A percentile compares a stretch with the other conserved stretches of the same genome.
phyloP scores from a whole-genome alignment of 768 basidiomycete genomes.

The Porpolomopsis calyptriformis region DNA sequence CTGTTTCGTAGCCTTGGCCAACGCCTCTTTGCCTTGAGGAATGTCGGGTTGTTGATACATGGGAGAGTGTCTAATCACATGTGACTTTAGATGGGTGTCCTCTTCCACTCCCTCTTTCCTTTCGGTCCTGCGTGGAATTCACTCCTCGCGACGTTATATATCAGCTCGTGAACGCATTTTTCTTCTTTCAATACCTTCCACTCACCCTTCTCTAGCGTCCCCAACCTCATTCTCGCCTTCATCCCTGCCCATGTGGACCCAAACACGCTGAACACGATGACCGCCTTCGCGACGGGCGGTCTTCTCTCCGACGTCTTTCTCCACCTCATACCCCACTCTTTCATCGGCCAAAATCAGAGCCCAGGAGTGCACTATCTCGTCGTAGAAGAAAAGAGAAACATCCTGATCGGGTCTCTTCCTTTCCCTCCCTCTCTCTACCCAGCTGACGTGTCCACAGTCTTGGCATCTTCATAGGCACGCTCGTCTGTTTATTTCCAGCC shows the following conservation, averaged over 20 bases:
- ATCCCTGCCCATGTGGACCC: conserved; percentile 82
- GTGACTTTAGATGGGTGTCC: conserved; percentile 27
- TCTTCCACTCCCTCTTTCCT: too few species aligned
- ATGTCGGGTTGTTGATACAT: conserved; percentile 32
- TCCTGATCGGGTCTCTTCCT: conserved; percentile 62
- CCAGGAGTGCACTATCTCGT: conserved; percentile 65
- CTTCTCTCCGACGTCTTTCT: conserved; percentile 88
- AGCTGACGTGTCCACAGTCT: conserved; percentile 32
- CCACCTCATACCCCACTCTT: conserved; percentile 84
- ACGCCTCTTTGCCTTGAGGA: conserved; percentile 48
- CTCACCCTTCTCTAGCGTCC: conserved; percentile 43
- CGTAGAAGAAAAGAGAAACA: conserved; percentile 87
- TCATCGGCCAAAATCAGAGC: conserved; percentile 79
- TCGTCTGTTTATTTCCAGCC: neutral
- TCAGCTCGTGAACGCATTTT: conserved; percentile 68
- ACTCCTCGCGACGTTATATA: conserved; percentile 86
- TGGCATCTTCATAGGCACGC: conserved; percentile 50
- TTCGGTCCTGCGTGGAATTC: conserved; percentile 89
- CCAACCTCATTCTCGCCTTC: conserved; percentile 90
- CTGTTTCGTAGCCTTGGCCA: conserved; percentile 74
- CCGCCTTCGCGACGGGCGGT: conserved; percentile 87
- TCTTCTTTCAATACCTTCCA: conserved; percentile 12
- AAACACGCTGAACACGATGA: conserved; percentile 87
- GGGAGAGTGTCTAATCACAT: conserved; percentile 40
- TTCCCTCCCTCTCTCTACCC: neutral